These are phyloP conservation scores for Bruguiera parviflora DNA, from an alignment of 345 rosid genomes.

Conservation along the genomic window DNA sequence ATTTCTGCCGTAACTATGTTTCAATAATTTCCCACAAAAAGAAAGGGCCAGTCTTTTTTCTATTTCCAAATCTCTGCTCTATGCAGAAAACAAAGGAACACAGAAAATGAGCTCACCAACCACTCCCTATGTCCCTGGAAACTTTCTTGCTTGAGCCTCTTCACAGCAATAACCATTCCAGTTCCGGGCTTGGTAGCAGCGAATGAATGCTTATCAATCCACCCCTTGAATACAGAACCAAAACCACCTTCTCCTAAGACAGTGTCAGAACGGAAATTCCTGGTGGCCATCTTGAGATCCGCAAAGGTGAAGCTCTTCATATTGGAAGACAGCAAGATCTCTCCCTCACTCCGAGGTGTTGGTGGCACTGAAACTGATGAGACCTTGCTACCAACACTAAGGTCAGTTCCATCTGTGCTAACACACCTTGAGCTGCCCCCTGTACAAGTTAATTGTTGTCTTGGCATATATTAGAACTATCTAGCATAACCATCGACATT, in stretches of 20 bases:
- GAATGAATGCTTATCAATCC: constrained; percentile 76
- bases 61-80: background rate
- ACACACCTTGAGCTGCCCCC: constrained; percentile 49
- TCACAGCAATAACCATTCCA: constrained; percentile 83
- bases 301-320: constrained; percentile 65
- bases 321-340: constrained; percentile 66
- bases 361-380: constrained; percentile 58
- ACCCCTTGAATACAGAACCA: constrained; percentile 94
- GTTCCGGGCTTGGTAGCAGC: constrained; percentile 74
- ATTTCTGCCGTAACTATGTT: background rate
- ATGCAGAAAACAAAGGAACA: background rate
- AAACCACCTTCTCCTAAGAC: constrained; percentile 96
- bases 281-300: constrained; percentile 71
- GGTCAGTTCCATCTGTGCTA: constrained; percentile 40
- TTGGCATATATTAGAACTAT: constrained; percentile 5
- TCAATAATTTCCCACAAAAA: background rate
- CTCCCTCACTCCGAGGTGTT: constrained; percentile 84
- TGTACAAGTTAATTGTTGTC: constrained; percentile 19
- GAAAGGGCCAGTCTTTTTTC: background rate
- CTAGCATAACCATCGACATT: background rate
- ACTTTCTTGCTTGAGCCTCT: constrained; percentile 87
- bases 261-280: constrained; percentile 92
- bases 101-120: constrained; percentile 60
- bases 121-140: constrained; percentile 96
- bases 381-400: constrained; percentile 47